Evolutionary conservation across 1,284 basidiomycete species (phyloP).

Genomic region (Albatrellus sp.): DNA sequence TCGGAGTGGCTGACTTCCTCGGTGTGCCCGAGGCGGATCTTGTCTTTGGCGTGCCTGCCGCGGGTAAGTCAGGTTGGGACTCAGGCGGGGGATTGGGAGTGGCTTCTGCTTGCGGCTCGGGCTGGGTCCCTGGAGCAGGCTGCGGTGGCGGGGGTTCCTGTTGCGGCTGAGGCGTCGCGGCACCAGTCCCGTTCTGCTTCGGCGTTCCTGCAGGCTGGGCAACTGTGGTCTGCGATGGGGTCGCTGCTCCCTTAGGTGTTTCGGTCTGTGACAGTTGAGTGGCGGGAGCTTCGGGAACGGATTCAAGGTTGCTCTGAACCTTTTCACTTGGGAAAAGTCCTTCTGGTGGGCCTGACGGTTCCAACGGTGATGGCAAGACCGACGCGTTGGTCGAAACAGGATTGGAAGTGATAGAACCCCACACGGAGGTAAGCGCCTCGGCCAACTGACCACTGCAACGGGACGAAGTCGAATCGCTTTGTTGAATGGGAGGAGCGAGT

Average conservation of each 20-base stretch:
- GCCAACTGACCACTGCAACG: constrained; percentile 18
- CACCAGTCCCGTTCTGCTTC: neutral
- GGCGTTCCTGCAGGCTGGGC: neutral
- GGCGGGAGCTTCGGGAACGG: constrained; percentile 8
- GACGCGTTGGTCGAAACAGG: constrained; percentile 14
- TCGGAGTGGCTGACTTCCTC: neutral
- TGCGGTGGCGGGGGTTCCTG: neutral
- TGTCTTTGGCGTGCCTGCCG: neutral
- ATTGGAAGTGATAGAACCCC: constrained; percentile 16
- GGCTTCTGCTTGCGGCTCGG: neutral
- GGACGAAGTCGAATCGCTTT: constrained; percentile 18
- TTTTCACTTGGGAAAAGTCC: constrained; percentile 6
- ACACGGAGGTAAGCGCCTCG: constrained; percentile 19
- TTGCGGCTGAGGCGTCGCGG: neutral
- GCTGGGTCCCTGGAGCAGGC: constrained; percentile 4
- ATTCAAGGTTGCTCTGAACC: constrained; percentile 7
- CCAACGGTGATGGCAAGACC: constrained; percentile 13
- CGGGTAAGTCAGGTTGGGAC: constrained; percentile 4
- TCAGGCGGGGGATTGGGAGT: constrained; percentile 1
- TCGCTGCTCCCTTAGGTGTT: neutral
- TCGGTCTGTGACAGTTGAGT: neutral
- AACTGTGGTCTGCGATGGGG: neutral
- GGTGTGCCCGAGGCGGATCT: neutral
- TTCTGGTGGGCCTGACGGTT: constrained; percentile 6
- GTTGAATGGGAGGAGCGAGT: constrained; percentile 12